Conservation (phyloP, 495 filamentous ascomycete genomes). For the Xylaria flabelliformis region DNA sequence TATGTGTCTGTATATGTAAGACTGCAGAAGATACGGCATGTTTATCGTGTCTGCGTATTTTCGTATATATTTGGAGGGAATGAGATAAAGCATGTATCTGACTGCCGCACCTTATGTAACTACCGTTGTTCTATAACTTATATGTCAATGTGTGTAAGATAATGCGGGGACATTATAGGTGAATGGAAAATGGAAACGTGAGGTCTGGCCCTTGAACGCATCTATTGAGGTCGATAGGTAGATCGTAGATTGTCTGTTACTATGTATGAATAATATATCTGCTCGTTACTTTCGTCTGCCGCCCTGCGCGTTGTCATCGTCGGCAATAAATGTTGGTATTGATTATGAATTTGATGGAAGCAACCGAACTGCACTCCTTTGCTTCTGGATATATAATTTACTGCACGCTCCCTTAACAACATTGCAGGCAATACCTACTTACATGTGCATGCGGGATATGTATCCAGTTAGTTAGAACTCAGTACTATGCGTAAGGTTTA, state of each 20-base stretch:
- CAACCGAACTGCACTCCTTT: not conserved
- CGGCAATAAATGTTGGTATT: not conserved
- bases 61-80: not conserved
- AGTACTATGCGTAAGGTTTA: not conserved
- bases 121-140: not conserved
- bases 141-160: not conserved
- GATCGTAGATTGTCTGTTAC: slow-evolving; percentile 2
- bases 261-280: not conserved
- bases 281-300: not conserved
- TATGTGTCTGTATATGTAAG: not conserved
- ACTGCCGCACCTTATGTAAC: not conserved
- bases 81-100: not conserved
- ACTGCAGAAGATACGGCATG: not conserved
- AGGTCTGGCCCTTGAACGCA: not conserved
- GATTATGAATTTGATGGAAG: not conserved
- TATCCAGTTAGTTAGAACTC: not conserved
- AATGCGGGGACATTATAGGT: not conserved
- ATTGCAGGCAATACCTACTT: not conserved
- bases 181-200: not conserved
- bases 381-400: not conserved
- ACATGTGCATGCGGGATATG: not conserved
- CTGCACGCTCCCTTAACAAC: not conserved
- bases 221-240: slow-evolving; percentile 11
- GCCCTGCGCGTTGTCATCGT: not conserved
- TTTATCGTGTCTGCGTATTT: not conserved